A percentile compares a stretch with the other conserved stretches of the same genome.
Evolutionary conservation across 2,329 filamentous ascomycete species (phyloP).

Genomic region (Trichocomaceae sp.): DNA sequence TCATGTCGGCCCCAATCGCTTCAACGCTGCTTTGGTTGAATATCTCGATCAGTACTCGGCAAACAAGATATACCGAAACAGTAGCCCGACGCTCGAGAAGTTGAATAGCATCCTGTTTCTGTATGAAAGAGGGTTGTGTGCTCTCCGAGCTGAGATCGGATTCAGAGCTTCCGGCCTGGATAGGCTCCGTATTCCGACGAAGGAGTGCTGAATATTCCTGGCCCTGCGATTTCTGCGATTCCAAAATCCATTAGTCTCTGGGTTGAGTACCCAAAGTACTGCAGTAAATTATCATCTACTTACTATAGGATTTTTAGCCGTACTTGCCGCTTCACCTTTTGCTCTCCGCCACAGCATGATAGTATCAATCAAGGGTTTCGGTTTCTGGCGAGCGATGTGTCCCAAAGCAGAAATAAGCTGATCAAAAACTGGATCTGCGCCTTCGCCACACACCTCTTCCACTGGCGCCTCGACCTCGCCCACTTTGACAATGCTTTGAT

Average conservation of each 20-base stretch:
- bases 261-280: background rate
- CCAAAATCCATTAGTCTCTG: constrained; percentile 2
- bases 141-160: constrained; percentile 24
- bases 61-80: constrained; percentile 92
- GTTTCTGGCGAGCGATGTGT: constrained; percentile 88
- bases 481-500: constrained; percentile 72
- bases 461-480: constrained; percentile 77
- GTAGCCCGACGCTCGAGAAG: constrained; percentile 84
- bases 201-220: constrained; percentile 45
- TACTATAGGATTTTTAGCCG: constrained; percentile 47
- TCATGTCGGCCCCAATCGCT: constrained; percentile 82
- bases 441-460: constrained; percentile 83
- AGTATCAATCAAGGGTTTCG: constrained; percentile 89
- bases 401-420: constrained; percentile 89
- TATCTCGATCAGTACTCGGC: constrained; percentile 86
- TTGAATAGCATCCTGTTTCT: constrained; percentile 62
- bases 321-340: constrained; percentile 81
- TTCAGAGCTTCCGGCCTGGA: constrained; percentile 42
- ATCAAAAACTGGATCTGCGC: constrained; percentile 82
- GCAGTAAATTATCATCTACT: background rate
- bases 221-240: constrained; percentile 25
- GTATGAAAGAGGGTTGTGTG: constrained; percentile 25
- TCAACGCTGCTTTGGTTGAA: constrained; percentile 81
- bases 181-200: constrained; percentile 69
- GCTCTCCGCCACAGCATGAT: constrained; percentile 98